Evolutionary conservation across 1,284 basidiomycete species (phyloP), one percentile per base, ranked within the genome.

Genomic region (Ceratobasidium sp.): DNA sequence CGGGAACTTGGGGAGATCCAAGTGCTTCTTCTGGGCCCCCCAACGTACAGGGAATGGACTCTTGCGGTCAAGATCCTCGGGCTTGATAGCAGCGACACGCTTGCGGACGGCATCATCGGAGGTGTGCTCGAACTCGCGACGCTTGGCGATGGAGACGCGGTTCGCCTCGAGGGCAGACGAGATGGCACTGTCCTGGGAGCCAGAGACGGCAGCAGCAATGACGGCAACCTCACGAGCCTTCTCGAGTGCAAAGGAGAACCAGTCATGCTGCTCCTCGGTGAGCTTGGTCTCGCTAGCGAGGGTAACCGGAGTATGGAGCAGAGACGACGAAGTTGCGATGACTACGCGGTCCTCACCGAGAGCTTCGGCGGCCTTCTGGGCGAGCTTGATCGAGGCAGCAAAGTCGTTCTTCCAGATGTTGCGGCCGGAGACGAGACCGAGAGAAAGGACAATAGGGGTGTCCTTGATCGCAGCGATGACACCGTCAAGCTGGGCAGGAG

Each of bases 361-460:
- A 61, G 85, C 86, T 71, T 90, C 88, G 79, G 96, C 85, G 71
- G 95, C 96, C 84, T 92, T 94, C 86, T 97, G 90, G 76, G 89
- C 95, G 68, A 90, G 85, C 81, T 92, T 90, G 85, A 97, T 88
- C 76, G 94, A 92, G 68, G 89, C 91, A 79, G 87, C 86, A 81
- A 99, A 91, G 86, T 99, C 97, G 77, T 91, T 94, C 90, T 99
- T 99, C 98, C 98, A 99, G 86, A 99, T 95, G 88, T 99, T 99
- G 82, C 98, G 95, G 77, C 98, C 98, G 54, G 98, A 99, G 78
- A 99, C 94, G 77, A 99, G 84, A 86, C 98, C 98, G 78, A 99
- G 92, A 75, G 98, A 99, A 75, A 99, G 88, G 77, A 91, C 83
- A 78, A 96, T 89, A 82, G 86, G 85, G 78, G 93, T 95, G 76